Percentiles rank a stretch among this genome's conserved stretches.
These are phyloP conservation scores for Tetrapyrgos nigripes DNA, from an alignment of 1,284 basidiomycete species.

Conservation along the genomic window DNA sequence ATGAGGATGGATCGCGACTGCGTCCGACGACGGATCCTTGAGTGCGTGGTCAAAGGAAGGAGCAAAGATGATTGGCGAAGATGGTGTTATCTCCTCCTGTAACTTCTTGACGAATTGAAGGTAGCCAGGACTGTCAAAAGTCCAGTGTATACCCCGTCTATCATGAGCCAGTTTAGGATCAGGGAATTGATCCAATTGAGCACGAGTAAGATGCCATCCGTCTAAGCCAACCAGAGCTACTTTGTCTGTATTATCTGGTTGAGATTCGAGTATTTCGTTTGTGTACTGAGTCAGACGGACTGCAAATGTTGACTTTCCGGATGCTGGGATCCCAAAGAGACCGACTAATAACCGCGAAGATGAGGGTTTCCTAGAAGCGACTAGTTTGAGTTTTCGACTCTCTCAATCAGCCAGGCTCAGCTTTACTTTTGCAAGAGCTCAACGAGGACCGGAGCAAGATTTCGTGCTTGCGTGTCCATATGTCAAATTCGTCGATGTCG, in stretches of 20 bases:
- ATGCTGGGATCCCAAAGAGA: slow-evolving; percentile 81
- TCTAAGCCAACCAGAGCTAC: slow-evolving; percentile 79
- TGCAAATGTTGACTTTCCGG: slow-evolving; percentile 83
- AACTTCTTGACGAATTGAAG: slow-evolving; percentile 66
- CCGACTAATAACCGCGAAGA: slow-evolving; percentile 74
- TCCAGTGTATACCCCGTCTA: slow-evolving; percentile 74
- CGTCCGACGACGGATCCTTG: slow-evolving; percentile 66
- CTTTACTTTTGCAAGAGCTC: slow-evolving; percentile 45
- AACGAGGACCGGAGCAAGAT: slow-evolving; percentile 40
- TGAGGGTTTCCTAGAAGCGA: slow-evolving; percentile 45
- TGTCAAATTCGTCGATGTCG: neutral
- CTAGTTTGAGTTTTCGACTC: neutral
- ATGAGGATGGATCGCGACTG: slow-evolving; percentile 59
- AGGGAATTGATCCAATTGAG: slow-evolving; percentile 70
- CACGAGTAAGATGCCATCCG: slow-evolving; percentile 84
- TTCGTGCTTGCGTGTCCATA: slow-evolving; percentile 41
- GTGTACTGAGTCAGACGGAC: slow-evolving; percentile 55
- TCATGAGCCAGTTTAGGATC: slow-evolving; percentile 78
- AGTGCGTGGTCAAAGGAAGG: slow-evolving; percentile 81
- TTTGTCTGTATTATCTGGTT: slow-evolving; percentile 17
- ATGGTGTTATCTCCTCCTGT: slow-evolving; percentile 42
- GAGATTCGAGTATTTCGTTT: slow-evolving; percentile 45
- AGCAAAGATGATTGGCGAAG: slow-evolving; percentile 52
- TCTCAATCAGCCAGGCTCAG: slow-evolving; percentile 5
- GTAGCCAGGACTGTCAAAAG: slow-evolving; percentile 71